Evolutionary conservation across 768 basidiomycete genomes (phyloP).

Genomic region (Lactarius vividus): DNA sequence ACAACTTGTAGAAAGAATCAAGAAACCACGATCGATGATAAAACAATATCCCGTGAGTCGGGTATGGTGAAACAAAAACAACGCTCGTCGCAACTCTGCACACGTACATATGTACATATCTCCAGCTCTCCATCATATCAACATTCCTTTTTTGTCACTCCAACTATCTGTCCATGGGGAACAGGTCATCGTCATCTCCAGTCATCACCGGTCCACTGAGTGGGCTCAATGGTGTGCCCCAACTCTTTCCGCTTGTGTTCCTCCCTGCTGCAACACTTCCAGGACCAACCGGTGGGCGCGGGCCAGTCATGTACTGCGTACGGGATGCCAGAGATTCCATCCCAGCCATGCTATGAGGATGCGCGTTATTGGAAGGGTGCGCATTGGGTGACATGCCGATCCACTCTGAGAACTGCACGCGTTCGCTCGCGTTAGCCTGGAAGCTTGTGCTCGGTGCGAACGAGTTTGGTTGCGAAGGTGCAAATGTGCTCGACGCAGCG

Average conservation of each 20-base stretch:
- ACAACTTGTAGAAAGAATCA: constrained; percentile 10
- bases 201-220: constrained; percentile 58
- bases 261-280: constrained; percentile 30
- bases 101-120: constrained; percentile 25
- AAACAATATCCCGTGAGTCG: constrained; percentile 17
- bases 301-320: constrained; percentile 47
- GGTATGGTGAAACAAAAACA: constrained; percentile 23
- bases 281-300: constrained; percentile 27
- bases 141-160: constrained; percentile 13
- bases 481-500: constrained; percentile 34
- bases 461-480: constrained; percentile 29
- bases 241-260: constrained; percentile 37
- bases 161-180: constrained; percentile 58
- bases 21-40: constrained; percentile 12
- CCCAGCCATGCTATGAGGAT: constrained; percentile 31
- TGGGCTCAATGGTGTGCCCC: constrained; percentile 51
- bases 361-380: constrained; percentile 32
- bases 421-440: constrained; percentile 29
- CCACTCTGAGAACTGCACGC: constrained; percentile 33
- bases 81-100: constrained; percentile 13
- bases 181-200: constrained; percentile 66
- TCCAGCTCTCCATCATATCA: background rate
- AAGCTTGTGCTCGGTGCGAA: constrained; percentile 32
- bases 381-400: constrained; percentile 33
- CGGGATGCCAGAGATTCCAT: constrained; percentile 57